Conservation (phyloP, 148 eudicot genomes). For the Rhododendron simsii region DNA sequence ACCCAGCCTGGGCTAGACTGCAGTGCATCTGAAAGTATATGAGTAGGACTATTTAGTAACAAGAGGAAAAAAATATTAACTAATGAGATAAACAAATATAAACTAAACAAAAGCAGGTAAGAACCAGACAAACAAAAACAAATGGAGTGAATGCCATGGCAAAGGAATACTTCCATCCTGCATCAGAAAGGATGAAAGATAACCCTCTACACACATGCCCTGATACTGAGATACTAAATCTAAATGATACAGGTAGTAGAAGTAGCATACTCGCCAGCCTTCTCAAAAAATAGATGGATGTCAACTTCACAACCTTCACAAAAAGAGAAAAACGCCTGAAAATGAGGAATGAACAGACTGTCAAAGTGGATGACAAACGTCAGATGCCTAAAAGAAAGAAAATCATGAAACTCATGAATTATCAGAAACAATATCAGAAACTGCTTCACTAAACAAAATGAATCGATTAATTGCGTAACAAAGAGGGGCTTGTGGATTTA, state of each 20-base stretch:
- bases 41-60: background rate
- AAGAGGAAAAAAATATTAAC: background rate
- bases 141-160: background rate
- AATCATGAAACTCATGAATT: background rate
- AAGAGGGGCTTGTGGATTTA: background rate
- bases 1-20: background rate
- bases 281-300: constrained; percentile 77
- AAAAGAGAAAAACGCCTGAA: constrained; percentile 91
- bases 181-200: background rate
- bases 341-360: constrained; percentile 8
- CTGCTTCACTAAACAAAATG: constrained; percentile 2
- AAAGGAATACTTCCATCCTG: background rate
- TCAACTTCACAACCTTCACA: constrained; percentile 97
- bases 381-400: background rate
- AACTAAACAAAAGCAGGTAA: background rate
- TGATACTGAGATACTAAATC: background rate
- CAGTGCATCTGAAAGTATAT: background rate
- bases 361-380: background rate
- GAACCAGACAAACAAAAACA: background rate
- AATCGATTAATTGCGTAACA: background rate
- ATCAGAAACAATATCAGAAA: background rate
- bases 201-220: background rate
- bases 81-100: background rate
- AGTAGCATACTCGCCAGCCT: constrained; percentile 95
- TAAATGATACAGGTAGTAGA: background rate